phyloP scores from a whole-genome alignment of 805 yeast genomes.

The Maudiozyma pseudohumilis region DNA sequence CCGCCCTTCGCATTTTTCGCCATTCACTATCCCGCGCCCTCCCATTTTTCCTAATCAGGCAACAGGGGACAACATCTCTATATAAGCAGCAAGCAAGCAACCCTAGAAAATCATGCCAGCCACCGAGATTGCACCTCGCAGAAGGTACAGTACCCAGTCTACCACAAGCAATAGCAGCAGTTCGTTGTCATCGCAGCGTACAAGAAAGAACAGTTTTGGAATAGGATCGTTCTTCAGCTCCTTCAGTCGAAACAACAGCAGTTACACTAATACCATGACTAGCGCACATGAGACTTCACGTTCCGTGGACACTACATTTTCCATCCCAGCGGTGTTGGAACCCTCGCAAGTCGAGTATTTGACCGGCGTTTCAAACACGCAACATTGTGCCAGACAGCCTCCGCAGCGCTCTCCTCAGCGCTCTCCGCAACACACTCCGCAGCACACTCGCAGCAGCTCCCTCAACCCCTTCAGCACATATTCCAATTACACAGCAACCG shows the following conservation, averaged over 20 bases:
- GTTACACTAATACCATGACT: neutral
- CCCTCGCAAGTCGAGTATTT: neutral
- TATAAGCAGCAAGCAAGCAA: no score
- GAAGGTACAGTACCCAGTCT: constrained; percentile 1
- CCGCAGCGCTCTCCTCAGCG: neutral
- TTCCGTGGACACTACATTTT: neutral
- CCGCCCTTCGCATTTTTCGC: no score
- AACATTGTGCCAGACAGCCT: no score
- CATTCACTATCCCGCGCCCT: no score
- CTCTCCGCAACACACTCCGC: neutral
- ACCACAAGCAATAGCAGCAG: neutral
- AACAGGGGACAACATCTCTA: no score
- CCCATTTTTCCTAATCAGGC: no score
- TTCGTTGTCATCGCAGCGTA: no score
- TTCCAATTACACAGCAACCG: neutral
- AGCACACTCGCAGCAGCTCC: neutral
- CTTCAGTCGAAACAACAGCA: no score
- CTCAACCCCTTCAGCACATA: neutral
- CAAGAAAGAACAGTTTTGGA: constrained; percentile 1
- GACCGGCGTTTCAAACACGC: no score
- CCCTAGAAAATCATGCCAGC: neutral
- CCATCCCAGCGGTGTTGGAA: constrained; percentile 1
- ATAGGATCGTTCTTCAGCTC: neutral
- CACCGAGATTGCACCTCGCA: neutral
- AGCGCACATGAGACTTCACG: neutral